These are phyloP conservation scores for Tetratostichococcus sp. DNA, from an alignment of 139 green algal genomes.

Conservation along the genomic window DNA sequence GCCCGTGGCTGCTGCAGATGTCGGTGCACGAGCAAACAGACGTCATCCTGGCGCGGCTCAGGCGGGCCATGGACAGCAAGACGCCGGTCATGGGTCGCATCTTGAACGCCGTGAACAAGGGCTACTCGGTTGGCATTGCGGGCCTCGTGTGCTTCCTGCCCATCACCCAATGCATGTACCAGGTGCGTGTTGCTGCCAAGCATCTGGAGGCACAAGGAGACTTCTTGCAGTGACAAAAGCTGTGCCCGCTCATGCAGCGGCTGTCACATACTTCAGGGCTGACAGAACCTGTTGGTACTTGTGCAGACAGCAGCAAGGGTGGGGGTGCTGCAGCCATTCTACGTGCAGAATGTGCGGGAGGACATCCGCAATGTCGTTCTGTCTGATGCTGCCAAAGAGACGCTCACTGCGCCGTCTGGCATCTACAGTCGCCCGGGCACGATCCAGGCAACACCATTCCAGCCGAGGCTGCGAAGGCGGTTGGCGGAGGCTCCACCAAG, in stretches of 20 bases:
- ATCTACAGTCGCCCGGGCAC: not conserved
- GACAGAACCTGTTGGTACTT: not conserved
- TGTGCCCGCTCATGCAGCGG: too few species aligned
- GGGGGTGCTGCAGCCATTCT: conserved; percentile 19
- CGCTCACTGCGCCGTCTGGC: not conserved
- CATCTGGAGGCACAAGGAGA: too few species aligned
- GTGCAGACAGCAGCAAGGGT: conserved; percentile 7
- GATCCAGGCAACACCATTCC: not conserved
- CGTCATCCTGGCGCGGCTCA: not conserved
- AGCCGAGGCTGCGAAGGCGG: not conserved
- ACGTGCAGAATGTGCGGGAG: not conserved
- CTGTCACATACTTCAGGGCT: not conserved
- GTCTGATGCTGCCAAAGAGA: not conserved
- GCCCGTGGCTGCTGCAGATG: not conserved
- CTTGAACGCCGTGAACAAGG: conserved; percentile 31
- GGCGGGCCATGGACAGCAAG: not conserved
- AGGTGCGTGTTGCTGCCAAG: not conserved
- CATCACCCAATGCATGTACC: conserved; percentile 5
- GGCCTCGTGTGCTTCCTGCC: conserved; percentile 39
- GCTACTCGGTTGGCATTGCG: conserved; percentile 32
- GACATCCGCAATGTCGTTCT: not conserved
- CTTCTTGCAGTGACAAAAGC: too few species aligned
- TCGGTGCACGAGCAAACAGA: not conserved
- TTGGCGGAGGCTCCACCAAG: too few species aligned
- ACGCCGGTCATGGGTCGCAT: conserved; percentile 29